Evolutionary conservation across 345 rosid genomes (phyloP), one percentile per base, ranked within the genome.

Genomic region (Passiflora organensis): DNA sequence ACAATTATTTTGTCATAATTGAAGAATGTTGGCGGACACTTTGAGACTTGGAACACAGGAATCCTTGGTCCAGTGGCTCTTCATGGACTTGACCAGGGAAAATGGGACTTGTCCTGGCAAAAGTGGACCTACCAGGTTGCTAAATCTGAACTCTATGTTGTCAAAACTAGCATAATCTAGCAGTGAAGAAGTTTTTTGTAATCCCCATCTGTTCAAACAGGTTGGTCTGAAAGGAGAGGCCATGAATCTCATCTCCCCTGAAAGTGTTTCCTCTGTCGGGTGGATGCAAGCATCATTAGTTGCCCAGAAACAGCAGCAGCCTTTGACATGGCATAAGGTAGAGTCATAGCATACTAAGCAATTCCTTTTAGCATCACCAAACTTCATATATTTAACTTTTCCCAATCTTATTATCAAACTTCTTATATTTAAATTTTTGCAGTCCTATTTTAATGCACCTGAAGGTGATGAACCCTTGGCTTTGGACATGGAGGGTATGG

Each of bases 21-120:
- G 67, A 62, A 94, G 99, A 94, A 87, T 72, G 80, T 94, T 1
- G 99, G 99, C n/a, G 97, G 97, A 51, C 99, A 89, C 62, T 94
- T 69, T 9, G 99, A 94, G 86, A 70, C 93, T 38, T 89, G 97
- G 97, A 83, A 77, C 60, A 89, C 96, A 0, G 99, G 97, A 63
- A 86, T 93, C 79, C 81, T 83, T 2, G 97, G 97, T 46, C 96
- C 99, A 10, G 99, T 94, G 42, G 99, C 91, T 65, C 64, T 94
- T 49, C 96, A 82, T 45, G 97, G 99, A 39, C 86, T 87, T 62
- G 78, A 79, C 59, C 86, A 82, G 64, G 99, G 96, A 54, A 89
- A 89, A 75, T 69, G 74, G 82, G 97, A 89, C 71, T 68, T 94
- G 53, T 85, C 99, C 56, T 78, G 95, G 95, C 89, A 87, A 65